Percentiles rank a stretch among this genome's conserved stretches.
phyloP scores from a whole-genome alignment of 495 filamentous ascomycete genomes.

The Gamarada debralockiae region DNA sequence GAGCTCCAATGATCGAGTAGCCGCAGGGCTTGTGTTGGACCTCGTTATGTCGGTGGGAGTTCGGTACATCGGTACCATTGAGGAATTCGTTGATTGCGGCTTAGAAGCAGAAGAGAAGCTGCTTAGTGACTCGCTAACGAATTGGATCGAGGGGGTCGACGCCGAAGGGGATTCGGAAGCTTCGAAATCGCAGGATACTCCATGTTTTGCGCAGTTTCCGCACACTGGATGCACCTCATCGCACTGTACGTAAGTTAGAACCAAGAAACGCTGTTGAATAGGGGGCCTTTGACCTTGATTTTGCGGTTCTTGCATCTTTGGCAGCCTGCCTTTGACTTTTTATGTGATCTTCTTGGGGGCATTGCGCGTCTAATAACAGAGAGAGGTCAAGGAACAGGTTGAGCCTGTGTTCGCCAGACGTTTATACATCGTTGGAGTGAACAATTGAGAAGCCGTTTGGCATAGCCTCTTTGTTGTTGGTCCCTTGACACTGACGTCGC shows the following conservation, averaged over 20 bases:
- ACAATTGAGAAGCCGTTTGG: too few relatives aligned
- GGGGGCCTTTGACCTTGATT: constrained; percentile 48
- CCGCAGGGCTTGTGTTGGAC: constrained; percentile 24
- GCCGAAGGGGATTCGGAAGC: constrained; percentile 18
- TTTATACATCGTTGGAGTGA: too few relatives aligned
- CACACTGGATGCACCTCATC: constrained; percentile 60
- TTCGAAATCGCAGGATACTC: constrained; percentile 59
- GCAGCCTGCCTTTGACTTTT: constrained; percentile 59
- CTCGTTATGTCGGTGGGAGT: constrained; percentile 29
- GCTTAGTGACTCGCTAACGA: constrained; percentile 19
- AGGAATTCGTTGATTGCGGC: constrained; percentile 20
- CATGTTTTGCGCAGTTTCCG: constrained; percentile 61
- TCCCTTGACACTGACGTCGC: too few relatives aligned
- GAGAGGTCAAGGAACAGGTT: constrained; percentile 5
- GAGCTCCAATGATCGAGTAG: constrained; percentile 45
- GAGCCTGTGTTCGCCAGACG: neutral
- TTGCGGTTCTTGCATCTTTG: constrained; percentile 57
- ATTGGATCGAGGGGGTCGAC: neutral
- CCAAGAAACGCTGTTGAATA: neutral
- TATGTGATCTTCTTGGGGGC: constrained; percentile 56
- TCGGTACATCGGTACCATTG: constrained; percentile 32
- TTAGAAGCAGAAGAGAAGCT: constrained; percentile 25
- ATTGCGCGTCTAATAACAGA: constrained; percentile 15
- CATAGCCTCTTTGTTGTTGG: too few relatives aligned
- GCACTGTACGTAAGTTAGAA: constrained; percentile 39